Conservation (phyloP, 257 asterid species). For the Cruciata laevipes region DNA sequence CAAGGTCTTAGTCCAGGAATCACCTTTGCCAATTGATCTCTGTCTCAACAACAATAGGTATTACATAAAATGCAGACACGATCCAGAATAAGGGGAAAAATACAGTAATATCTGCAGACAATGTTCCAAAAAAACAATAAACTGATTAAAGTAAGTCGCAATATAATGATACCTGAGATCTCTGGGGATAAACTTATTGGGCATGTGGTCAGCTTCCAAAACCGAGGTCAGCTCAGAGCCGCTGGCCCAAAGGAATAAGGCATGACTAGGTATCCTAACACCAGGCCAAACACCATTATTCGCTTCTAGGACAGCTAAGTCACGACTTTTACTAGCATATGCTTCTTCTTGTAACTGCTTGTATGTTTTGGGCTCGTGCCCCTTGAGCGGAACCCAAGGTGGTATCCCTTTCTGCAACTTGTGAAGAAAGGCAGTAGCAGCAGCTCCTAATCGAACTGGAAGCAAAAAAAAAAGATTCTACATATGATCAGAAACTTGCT, state of each 20-base stretch:
- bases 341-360: conserved; percentile 93
- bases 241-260: conserved; percentile 94
- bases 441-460: conserved; percentile 88
- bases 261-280: conserved; percentile 82
- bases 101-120: neutral
- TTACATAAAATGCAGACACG: neutral
- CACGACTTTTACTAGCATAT: conserved; percentile 74
- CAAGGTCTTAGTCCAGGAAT: conserved; percentile 96
- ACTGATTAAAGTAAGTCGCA: neutral
- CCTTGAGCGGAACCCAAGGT: conserved; percentile 98
- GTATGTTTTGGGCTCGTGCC: conserved; percentile 76
- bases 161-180: conserved; percentile 54
- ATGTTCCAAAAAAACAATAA: neutral
- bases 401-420: conserved; percentile 88
- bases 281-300: conserved; percentile 95
- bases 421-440: conserved; percentile 84
- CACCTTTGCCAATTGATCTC: conserved; percentile 48
- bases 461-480: conserved; percentile 13
- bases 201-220: conserved; percentile 95
- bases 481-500: neutral
- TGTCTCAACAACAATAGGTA: conserved; percentile 22
- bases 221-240: conserved; percentile 88
- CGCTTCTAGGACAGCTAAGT: conserved; percentile 84
- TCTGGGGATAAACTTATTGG: conserved; percentile 81
- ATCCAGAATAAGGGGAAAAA: neutral